Base-by-base conservation (phyloP, 2,329 filamentous ascomycete genomes). In the Dryadomyces quercivorus region DNA sequence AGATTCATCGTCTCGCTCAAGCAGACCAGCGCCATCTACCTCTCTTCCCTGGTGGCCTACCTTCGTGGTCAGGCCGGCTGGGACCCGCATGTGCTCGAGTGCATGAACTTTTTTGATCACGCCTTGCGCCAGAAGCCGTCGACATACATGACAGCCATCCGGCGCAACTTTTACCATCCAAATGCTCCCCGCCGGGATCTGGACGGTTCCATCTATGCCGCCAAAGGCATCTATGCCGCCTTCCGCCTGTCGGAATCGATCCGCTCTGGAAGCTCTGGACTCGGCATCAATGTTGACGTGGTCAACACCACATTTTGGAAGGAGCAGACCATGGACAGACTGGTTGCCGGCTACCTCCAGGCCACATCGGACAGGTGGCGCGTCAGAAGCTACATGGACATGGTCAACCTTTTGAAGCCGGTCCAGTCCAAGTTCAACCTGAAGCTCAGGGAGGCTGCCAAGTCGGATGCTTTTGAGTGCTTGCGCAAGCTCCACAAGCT, bases 221-320 rank as follows among this genome's bases (percentile, higher is more conserved):
- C 88, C 72, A 95, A 95, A 66, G 93, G 93, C 34, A 85, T 90
- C 5, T 97, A 95, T 62, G 82, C 89, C 10, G 90, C 91, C 0
- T 83, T 96, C 52, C 82, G 90, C 45, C 77, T 92, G 21, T 85
- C 84, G 49, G 76, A 88, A 63, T 66, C 63, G 57, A 71, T 66
- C 62, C 67, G 61, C 57, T 62, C 59, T 55, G 69, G 72, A 1
- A 75, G 79, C 36, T 77, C 80, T 26, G 81, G 80, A 9, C 75
- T 97, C 6, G 81, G 86, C 0, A 72, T 98, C 65, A 97, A 96
- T 61, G 82, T 95, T 12, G 92, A 98, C 63, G 86, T 95, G 34
- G 85, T 91, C 55, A 95, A 97, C 64, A 87, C 88, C 0, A 87
- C 86, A 13, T 98, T 98, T 71, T 97, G 88, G 85, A 76, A 69